These are phyloP conservation scores for Magnaporthiopsis incrustans DNA, from an alignment of 2,329 filamentous ascomycete genomes.

Conservation along the genomic window DNA sequence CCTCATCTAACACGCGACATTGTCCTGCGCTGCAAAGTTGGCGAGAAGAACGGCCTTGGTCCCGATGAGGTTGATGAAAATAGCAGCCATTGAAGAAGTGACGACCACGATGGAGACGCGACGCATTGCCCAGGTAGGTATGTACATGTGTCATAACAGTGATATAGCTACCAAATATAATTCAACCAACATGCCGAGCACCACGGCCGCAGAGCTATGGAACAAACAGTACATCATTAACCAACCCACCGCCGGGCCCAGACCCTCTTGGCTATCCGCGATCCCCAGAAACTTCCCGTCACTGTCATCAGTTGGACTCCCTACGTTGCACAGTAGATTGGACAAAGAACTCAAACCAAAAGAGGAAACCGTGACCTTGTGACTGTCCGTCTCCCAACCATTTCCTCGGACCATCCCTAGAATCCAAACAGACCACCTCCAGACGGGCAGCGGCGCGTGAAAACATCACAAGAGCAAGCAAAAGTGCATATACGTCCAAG, in stretches of 20 bases:
- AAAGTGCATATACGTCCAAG: not conserved
- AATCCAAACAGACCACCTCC: not conserved
- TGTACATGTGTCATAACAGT: not conserved
- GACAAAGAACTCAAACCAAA: not conserved
- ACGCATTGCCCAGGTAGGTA: too few species aligned
- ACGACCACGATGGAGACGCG: not conserved
- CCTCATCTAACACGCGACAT: not conserved
- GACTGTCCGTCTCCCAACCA: not conserved
- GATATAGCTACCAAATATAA: not conserved
- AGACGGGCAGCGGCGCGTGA: not conserved
- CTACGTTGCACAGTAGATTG: not conserved
- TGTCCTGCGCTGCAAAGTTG: constrained; percentile 31
- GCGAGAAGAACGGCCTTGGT: constrained; percentile 46
- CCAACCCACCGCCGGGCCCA: not conserved
- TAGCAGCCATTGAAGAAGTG: constrained; percentile 15
- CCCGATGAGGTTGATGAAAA: constrained; percentile 29
- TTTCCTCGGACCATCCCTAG: not conserved
- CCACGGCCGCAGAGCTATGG: not conserved
- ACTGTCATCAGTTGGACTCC: not conserved
- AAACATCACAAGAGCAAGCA: not conserved
- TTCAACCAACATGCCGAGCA: not conserved
- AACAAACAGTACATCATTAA: not conserved
- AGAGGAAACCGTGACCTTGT: not conserved
- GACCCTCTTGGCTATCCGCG: not conserved
- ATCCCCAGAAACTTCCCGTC: not conserved